Base-by-base conservation (phyloP, 352 stramenopile species). In the Albugo candida region DNA sequence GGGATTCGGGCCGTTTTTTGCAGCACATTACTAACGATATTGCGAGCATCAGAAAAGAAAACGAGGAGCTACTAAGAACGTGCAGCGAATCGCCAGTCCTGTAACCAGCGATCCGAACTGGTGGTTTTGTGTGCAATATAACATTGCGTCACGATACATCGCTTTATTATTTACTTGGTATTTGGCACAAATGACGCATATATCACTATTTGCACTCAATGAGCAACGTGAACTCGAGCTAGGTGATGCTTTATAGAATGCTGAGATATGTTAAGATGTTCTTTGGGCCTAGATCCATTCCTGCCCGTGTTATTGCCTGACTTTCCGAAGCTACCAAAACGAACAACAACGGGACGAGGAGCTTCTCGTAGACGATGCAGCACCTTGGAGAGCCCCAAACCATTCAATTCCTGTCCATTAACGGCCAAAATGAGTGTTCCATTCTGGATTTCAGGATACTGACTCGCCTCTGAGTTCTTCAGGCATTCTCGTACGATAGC, bases 401-500 rank as follows among this genome's bases (percentile, higher is more conserved):
- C 76, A 16, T 55, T 67, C 16, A 86, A 68, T 41, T 83, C 69
- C 46, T 89, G 73, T 5, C 76, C 76, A 36, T 89, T 89, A 21
- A 89, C 73, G 0, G 73, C 73, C 18, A 89, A 45, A 39, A 89
- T 83, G 1, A 84, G 70, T n/a, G 86, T 74, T 17, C 76, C 76
- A 48, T 61, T 78, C 52, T 80, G 65, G 56, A 89, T 89, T 49
- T 84, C 76, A 0, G 73, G 63, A 49, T 89, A 82, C 34, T 67
- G 60, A 51, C 67, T 67, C 0, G 76, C 76, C 47, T 89, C 76
- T 12, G 65, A 76, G 13, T 67, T 69, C 43, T 82, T 70, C 40
- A 89, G 73, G 36, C 76, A 89, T 54, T 89, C 76, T 43, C 84
- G 83, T 11, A 89, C 76, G 46, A 86, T 68, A 0, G 74, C 73